Evolutionary conservation across 2,329 filamentous ascomycete genomes (phyloP), one percentile per base, ranked within the genome.

Genomic region (Xylaria sp.): DNA sequence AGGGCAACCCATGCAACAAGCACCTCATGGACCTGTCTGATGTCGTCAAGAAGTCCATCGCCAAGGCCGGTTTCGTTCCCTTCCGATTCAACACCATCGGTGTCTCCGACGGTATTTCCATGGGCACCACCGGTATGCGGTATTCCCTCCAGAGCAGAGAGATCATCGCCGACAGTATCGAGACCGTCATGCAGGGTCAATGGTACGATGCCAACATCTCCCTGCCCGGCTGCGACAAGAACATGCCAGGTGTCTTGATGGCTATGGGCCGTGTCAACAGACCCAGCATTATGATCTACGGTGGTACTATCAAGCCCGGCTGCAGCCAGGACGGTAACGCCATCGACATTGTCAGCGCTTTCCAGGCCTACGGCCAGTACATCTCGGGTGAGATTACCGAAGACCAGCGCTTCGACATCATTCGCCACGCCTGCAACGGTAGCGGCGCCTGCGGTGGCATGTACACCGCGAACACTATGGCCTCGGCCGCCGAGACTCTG

Each of bases 11-110:
- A 30, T 99, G 94, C 82, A 99, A 99, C 79, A 99, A 97, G 93
- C 94, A 99, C 76, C 80, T 99, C 63, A 82, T 99, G 76, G 90
- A 95, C 71, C 84, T 99, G 62, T 96, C 90, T 72, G 82, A 88
- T 74, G 79, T 88, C 65, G 89, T 96, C 66, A 79, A 77, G 70
- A 75, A 84, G 67, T 84, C 82, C 11, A 82, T 86, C 47, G 76
- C 76, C 58, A 76, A 88, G 69, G 90, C 92, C 35, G 90, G 91
- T 19, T 81, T 99, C 63, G 83, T 96, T 62, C 91, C 92, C 64
- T 96, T 95, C 82, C 92, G 97, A 75, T 99, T 99, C 85, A 99
- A 99, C 81, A 99, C 95, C 62, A 91, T 99, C 71, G 94, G 94
- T 71, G 95, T 99, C 67, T 96, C 91, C 65, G 94, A 99, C 74